Base-by-base conservation (phyloP, 352 stramenopile species). In the Phytopythium sindhum region DNA sequence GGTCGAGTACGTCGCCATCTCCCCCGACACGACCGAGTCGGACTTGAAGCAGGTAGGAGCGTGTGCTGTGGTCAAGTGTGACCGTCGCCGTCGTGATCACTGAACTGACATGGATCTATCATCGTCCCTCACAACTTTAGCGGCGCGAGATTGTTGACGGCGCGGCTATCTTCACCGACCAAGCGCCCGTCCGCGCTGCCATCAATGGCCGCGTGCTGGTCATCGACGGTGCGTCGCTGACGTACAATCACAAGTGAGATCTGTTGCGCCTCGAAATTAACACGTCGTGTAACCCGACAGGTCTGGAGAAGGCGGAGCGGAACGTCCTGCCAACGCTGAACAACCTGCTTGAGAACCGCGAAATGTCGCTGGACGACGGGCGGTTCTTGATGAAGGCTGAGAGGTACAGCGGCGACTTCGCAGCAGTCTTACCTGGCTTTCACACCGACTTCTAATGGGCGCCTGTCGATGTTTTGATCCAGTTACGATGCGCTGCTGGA, bases 241-340 rank as follows among this genome's bases (percentile, higher is more conserved):
- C 17, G 6, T 29, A 12, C 23, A 52, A 23, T 17, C 21, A 55
- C 33, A 61, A 57, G 10, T 51, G 29, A 17, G 6, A 39, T 29
- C 7, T 29, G 2, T n/a, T 24, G 14, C 4, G 15, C 35, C 52
- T 37, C 12, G 4, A 4, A 6, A 58, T 44, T 58, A 15, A 15
- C 65, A 15, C 2, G 1, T 37, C 21, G 1, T 59, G 15, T 64
- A 21, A 12, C 29, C 55, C 44, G 19, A 7, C 29, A 94, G 86
- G 84, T 4, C 58, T 99, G 17, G 95, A 99, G 72, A 98, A 97
- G 51, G 96, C 96, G 12, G 94, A 98, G 68, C 74, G 97, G 23
- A 99, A 99, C 66, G 96, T 99, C 2, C 74, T 99, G 33, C 97
- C 97, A 0, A 98, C 96, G n/a, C 70, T 99, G 15, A 99, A 99